phyloP scores from a whole-genome alignment of 2,329 filamentous ascomycete species.

The Alternaria viburni region DNA sequence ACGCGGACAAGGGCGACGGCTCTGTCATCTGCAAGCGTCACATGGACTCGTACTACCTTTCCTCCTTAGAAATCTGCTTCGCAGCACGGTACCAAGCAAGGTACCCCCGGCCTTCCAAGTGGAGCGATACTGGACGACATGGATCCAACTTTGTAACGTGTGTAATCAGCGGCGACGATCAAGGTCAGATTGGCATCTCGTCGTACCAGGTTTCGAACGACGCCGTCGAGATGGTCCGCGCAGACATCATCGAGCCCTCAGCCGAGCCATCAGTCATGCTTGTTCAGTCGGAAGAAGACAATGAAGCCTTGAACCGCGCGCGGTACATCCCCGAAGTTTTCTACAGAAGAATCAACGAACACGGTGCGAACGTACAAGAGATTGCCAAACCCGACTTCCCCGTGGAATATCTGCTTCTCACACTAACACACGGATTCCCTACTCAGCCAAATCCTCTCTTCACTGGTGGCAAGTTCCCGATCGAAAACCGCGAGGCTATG shows the following conservation, averaged over 20 bases:
- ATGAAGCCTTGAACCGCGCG: conserved; percentile 71
- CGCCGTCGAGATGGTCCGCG: conserved; percentile 94
- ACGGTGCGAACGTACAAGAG: conserved; percentile 93
- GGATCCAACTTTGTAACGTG: conserved; percentile 98
- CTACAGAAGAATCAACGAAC: conserved; percentile 94
- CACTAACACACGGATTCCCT: conserved; percentile 95
- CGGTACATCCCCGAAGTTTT: conserved; percentile 98
- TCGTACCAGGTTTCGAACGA: conserved; percentile 96
- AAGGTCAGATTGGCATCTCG: conserved; percentile 85
- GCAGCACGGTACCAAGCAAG: conserved; percentile 86
- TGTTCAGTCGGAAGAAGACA: conserved; percentile 89
- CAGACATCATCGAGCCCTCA: conserved; percentile 93
- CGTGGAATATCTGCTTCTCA: conserved; percentile 94
- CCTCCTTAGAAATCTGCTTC: conserved; percentile 90
- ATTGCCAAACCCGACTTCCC: conserved; percentile 97
- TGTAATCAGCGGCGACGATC: conserved; percentile 89
- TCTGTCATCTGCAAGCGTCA: conserved; percentile 94
- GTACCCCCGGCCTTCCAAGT: conserved; percentile 89
- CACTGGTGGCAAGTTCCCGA: conserved; percentile 74
- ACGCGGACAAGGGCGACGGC: conserved; percentile 80
- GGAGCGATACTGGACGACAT: conserved; percentile 93
- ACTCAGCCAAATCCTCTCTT: conserved; percentile 79
- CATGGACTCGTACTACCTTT: conserved; percentile 91
- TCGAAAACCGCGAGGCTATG: conserved; percentile 88
- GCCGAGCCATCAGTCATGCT: conserved; percentile 94